Conservation (phyloP, 2,329 filamentous ascomycete genomes). For the Zymoseptoria crescenta region DNA sequence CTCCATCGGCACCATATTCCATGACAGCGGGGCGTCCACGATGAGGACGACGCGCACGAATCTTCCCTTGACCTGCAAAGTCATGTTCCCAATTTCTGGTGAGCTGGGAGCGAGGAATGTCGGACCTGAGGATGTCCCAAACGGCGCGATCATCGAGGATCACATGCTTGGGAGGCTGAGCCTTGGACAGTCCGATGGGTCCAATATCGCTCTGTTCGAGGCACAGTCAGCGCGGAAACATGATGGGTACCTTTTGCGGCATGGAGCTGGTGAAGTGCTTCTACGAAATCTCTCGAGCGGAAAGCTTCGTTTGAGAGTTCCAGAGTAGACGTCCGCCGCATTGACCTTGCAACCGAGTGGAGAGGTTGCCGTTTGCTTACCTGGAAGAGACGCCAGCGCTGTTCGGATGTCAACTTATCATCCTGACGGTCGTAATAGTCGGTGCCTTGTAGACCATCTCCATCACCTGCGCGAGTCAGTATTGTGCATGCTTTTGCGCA, state of each 20-base stretch:
- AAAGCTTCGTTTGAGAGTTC: not conserved
- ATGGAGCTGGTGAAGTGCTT: not conserved
- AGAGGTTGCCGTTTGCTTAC: conserved; percentile 6
- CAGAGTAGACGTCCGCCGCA: not conserved
- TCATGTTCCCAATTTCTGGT: conserved; percentile 33
- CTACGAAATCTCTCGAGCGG: not conserved
- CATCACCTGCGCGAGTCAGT: conserved; percentile 20
- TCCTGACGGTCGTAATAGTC: conserved; percentile 23
- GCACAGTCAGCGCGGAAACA: not conserved
- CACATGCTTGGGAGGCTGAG: conserved; percentile 31
- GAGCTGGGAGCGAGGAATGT: conserved; percentile 21
- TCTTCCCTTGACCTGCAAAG: conserved; percentile 29
- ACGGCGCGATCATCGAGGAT: conserved; percentile 35
- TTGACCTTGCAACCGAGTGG: not conserved
- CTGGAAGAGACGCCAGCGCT: conserved; percentile 35
- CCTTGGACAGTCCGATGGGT: conserved; percentile 9
- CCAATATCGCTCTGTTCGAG: conserved; percentile 20
- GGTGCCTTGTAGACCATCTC: conserved; percentile 28
- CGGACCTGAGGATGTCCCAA: conserved; percentile 27
- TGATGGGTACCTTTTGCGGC: not conserved
- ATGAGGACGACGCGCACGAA: conserved; percentile 29
- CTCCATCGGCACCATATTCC: conserved; percentile 9
- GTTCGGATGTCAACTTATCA: conserved; percentile 13
- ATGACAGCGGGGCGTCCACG: conserved; percentile 31
- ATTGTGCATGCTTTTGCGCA: not conserved